Base-by-base conservation (phyloP, 129 eudicot species). In the Rutidosis leptorrhynchoides region DNA sequence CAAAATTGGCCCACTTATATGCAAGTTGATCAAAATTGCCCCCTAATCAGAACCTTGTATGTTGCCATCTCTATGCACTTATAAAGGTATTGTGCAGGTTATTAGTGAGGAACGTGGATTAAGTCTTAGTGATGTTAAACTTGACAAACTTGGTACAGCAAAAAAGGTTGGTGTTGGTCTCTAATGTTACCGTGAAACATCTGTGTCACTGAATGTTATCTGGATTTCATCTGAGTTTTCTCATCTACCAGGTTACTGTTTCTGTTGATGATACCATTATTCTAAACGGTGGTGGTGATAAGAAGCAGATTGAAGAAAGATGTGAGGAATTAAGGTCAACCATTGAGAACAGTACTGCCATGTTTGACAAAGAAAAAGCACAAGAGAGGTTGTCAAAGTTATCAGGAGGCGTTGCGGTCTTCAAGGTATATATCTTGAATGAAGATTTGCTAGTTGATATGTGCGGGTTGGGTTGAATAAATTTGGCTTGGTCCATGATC, bases 331-430 rank as follows among this genome's bases (percentile, higher is more conserved):
- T 92, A 45, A 80, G 98, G 67, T 73, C 80, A 32, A 53, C 84
- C 26, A 72, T 88, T 60, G 87, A 85, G 68, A 83, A 80, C 58
- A 85, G 95, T 43, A 69, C 80, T 20, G 85, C 98, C 45, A 42
- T 83, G 83, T 92, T 92, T 82, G 98, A 92, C 71, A 92, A 82
- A 79, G 98, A 92, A 79, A 92, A 92, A 74, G 98, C 96, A 45
- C 98, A 88, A 72, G 98, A 92, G 57, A 77, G 98, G 52, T 73
- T 92, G 69, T 92, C 98, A 23, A 92, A 92, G 73, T 83, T 92
- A 40, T 83, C 98, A 23, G 98, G 98, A 42, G 98, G 95, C 24
- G 98, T 92, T 68, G 98, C 98, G 6, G 95, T 92, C 53, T 92
- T 92, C 62, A 92, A 85, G 95, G 96, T 86, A 81, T 60, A 7